phyloP scores from a whole-genome alignment of 2,329 filamentous ascomycete genomes.

The Neopestalotiopsis clavispora region DNA sequence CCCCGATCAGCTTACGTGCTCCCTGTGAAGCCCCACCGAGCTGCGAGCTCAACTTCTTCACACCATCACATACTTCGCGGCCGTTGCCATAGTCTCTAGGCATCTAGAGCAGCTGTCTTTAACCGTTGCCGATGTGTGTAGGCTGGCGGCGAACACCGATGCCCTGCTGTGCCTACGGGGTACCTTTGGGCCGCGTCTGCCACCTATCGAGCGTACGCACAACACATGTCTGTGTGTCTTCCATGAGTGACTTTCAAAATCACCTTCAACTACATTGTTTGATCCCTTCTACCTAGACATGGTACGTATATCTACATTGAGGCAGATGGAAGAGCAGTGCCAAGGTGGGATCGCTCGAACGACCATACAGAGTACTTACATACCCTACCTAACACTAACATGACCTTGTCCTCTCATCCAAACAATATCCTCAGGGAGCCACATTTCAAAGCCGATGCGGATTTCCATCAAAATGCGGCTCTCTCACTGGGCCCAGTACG shows the following conservation, averaged over 20 bases:
- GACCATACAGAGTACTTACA: background rate
- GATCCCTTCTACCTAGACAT: no score
- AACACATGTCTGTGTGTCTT: background rate
- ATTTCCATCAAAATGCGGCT: conserved; percentile 1
- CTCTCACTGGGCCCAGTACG: conserved; percentile 17
- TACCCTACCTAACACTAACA: background rate
- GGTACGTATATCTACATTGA: no score
- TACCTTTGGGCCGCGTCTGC: background rate
- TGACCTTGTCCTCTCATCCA: background rate
- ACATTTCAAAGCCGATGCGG: background rate
- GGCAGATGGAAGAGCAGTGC: no score
- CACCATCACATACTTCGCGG: background rate
- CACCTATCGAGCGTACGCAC: background rate
- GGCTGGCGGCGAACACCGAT: background rate
- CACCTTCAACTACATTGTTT: no score
- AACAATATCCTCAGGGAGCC: background rate
- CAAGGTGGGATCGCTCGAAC: background rate
- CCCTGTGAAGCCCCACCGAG: background rate
- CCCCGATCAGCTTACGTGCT: background rate
- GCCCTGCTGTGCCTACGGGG: background rate
- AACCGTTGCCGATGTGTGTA: background rate
- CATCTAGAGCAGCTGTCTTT: background rate
- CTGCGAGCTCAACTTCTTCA: background rate
- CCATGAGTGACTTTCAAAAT: no score
- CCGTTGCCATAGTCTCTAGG: background rate